Conservation (phyloP, 2,329 filamentous ascomycete species). For the Penicillium sp. region DNA sequence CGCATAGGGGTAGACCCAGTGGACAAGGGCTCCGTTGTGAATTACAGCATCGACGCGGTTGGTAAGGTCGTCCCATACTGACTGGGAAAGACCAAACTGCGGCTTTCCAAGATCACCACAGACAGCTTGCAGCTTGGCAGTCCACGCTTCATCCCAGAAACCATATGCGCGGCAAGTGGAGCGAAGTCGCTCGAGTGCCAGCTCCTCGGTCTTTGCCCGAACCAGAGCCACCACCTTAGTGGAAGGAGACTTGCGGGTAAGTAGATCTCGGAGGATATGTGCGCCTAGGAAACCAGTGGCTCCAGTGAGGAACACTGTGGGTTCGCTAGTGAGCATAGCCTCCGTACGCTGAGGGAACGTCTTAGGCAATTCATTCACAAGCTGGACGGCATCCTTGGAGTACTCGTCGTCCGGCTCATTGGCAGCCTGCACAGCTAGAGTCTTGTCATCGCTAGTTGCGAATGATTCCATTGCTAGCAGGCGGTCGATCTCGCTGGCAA, state of each 20-base stretch:
- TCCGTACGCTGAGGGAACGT: conserved; percentile 31
- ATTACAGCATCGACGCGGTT: conserved; percentile 63
- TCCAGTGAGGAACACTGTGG: conserved; percentile 72
- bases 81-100: conserved; percentile 61
- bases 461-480: conserved; percentile 41
- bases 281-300: conserved; percentile 83
- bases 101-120: conserved; percentile 66
- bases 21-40: conserved; percentile 70
- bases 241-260: conserved; percentile 50
- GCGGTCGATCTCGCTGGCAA: conserved; percentile 49
- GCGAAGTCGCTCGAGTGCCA: conserved; percentile 56
- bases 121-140: conserved; percentile 55
- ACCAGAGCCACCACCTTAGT: conserved; percentile 66
- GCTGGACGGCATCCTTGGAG: conserved; percentile 43
- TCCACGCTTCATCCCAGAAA: conserved; percentile 62
- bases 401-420: conserved; percentile 42
- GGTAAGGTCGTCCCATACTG: conserved; percentile 56
- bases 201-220: conserved; percentile 54
- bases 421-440: conserved; percentile 36
- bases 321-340: conserved; percentile 28
- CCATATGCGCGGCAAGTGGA: conserved; percentile 66
- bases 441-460: conserved; percentile 34
- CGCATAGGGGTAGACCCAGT: conserved; percentile 74
- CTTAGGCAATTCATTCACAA: conserved; percentile 43
- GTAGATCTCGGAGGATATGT: conserved; percentile 66